Conservation (phyloP, 805 yeast genomes). For the Pichia nakasei region DNA sequence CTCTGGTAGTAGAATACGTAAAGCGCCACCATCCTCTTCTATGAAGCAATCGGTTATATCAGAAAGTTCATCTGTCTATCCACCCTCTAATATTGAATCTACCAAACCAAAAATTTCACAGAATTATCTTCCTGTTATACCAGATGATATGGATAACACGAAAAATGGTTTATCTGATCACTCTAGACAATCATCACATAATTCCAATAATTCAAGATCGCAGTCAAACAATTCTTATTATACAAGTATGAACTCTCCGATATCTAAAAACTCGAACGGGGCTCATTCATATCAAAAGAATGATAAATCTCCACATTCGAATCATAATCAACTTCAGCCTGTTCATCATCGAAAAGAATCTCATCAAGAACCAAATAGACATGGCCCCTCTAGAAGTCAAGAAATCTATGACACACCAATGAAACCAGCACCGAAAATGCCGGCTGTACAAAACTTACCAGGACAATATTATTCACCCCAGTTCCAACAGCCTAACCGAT, state of each 20-base stretch:
- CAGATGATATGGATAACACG: too few relatives aligned
- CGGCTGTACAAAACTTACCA: background rate
- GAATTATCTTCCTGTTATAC: too few relatives aligned
- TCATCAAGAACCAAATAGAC: too few relatives aligned
- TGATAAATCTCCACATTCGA: too few relatives aligned
- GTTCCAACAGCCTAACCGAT: background rate
- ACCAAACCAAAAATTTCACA: too few relatives aligned
- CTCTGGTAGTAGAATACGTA: background rate
- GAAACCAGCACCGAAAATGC: background rate
- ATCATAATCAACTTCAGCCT: too few relatives aligned
- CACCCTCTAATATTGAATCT: background rate
- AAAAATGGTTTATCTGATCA: background rate
- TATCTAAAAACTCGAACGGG: background rate
- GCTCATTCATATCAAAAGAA: background rate
- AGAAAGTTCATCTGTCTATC: constrained; percentile 1
- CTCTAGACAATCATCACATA: background rate
- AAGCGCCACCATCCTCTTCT: background rate
- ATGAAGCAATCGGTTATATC: background rate
- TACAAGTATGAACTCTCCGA: background rate
- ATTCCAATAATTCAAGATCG: background rate
- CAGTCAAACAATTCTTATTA: background rate
- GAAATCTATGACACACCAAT: too few relatives aligned
- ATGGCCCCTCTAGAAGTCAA: background rate
- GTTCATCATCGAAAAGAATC: too few relatives aligned
- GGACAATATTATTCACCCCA: background rate